These are phyloP conservation scores for Linaria vulgaris DNA, from an alignment of 257 asterid species.

Conservation along the genomic window DNA sequence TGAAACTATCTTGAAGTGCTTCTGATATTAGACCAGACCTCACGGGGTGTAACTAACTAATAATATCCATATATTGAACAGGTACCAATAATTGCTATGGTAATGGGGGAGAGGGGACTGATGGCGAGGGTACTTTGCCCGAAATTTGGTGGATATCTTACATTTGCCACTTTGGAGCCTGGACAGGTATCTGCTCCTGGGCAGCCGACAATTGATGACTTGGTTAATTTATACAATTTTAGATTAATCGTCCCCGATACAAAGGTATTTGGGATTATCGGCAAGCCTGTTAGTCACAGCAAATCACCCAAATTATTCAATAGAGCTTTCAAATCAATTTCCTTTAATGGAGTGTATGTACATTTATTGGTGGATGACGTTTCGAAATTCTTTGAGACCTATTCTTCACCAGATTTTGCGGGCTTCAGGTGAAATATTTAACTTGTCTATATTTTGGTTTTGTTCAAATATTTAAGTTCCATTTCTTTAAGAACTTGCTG, in stretches of 20 bases:
- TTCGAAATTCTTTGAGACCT: constrained; percentile 62
- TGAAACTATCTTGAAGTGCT: constrained; percentile 10
- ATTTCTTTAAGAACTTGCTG: neutral
- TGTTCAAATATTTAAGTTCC: neutral
- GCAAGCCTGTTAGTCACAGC: constrained; percentile 97
- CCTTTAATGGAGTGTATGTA: constrained; percentile 70
- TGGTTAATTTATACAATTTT: constrained; percentile 74
- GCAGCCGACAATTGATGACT: constrained; percentile 86
- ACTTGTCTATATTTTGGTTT: constrained; percentile 15
- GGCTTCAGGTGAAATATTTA: constrained; percentile 85
- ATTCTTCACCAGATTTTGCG: constrained; percentile 72
- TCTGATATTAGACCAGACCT: neutral
- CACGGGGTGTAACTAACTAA: too few relatives aligned
- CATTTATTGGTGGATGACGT: constrained; percentile 86
- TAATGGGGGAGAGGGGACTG: constrained; percentile 97
- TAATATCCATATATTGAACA: constrained; percentile 25
- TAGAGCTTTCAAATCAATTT: constrained; percentile 69
- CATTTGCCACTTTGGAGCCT: constrained; percentile 80
- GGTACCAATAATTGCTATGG: constrained; percentile 95
- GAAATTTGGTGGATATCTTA: constrained; percentile 94
- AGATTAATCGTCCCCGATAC: constrained; percentile 82
- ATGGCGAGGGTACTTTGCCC: constrained; percentile 88
- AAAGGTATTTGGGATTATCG: constrained; percentile 78
- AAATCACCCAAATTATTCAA: constrained; percentile 87
- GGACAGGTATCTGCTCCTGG: constrained; percentile 98